These are phyloP conservation scores for Crataegus laevigata DNA, from an alignment of 306 rosid species.

Conservation along the genomic window DNA sequence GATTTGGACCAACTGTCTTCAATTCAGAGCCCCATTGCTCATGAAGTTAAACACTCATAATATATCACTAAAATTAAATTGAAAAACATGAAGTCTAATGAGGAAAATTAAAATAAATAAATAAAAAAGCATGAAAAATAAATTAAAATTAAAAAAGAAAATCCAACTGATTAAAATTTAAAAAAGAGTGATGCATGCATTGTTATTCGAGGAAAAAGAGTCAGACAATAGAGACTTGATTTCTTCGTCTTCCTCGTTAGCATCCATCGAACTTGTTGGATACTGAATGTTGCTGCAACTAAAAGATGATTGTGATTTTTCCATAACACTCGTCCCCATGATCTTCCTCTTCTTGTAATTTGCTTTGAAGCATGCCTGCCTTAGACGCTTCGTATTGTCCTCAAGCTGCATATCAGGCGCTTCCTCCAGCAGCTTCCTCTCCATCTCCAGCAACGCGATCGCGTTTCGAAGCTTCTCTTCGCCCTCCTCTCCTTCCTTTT, in stretches of 20 bases:
- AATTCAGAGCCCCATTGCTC: background rate
- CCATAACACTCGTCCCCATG: background rate
- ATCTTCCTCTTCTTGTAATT: constrained; percentile 81
- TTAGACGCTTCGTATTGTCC: constrained; percentile 55
- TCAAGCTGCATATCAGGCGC: constrained; percentile 61
- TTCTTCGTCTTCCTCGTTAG: constrained; percentile 25
- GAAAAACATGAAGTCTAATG: background rate
- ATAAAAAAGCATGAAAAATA: background rate
- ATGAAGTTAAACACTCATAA: background rate
- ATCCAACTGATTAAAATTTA: background rate
- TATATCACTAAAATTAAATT: background rate
- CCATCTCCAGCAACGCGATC: constrained; percentile 50
- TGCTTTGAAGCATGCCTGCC: constrained; percentile 88
- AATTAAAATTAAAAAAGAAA: background rate
- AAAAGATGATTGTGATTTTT: background rate
- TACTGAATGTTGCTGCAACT: background rate
- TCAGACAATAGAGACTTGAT: constrained; percentile 24
- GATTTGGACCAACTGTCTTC: too few relatives aligned
- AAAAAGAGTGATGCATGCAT: background rate
- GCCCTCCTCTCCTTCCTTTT: constrained; percentile 28
- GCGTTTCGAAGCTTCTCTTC: constrained; percentile 47
- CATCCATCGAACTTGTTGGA: background rate
- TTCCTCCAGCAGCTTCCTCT: constrained; percentile 68
- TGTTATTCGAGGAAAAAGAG: constrained; percentile 13
- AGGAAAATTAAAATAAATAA: background rate